Percentiles rank a stretch among this genome's conserved stretches.
Conservation (phyloP, 2,329 filamentous ascomycete species). For the Sarocladium strictum region DNA sequence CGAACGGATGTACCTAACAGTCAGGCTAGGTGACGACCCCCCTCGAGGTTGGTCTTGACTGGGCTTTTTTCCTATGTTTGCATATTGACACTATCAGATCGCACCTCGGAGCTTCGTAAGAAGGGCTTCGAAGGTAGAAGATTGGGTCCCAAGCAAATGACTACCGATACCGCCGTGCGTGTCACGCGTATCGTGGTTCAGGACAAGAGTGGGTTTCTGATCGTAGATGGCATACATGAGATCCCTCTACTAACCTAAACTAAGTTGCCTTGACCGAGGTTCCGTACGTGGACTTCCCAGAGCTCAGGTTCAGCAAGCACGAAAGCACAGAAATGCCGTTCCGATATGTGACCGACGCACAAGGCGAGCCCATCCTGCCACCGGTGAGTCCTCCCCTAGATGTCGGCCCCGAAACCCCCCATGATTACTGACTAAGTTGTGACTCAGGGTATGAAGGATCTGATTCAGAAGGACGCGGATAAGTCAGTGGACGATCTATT, state of each 20-base stretch:
- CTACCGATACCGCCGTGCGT: conserved; percentile 91
- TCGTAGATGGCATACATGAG: conserved; percentile 5
- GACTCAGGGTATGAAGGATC: conserved; percentile 79
- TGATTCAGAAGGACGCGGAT: conserved; percentile 90
- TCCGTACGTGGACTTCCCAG: conserved; percentile 79
- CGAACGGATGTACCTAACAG: conserved; percentile 11
- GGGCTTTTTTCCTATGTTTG: background rate
- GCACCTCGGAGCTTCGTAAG: conserved; percentile 89
- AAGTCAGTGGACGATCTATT: conserved; percentile 86
- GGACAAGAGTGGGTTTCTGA: conserved; percentile 59
- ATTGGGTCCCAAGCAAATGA: conserved; percentile 93
- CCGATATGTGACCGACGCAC: conserved; percentile 74
- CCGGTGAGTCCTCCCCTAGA: too few relatives aligned
- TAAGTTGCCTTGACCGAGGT: conserved; percentile 73
- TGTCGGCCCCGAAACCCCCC: too few relatives aligned
- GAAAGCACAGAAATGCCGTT: conserved; percentile 98
- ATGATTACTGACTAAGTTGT: background rate
- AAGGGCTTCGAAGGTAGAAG: conserved; percentile 87
- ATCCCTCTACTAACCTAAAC: conserved; percentile 7
- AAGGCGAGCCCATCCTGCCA: conserved; percentile 85
- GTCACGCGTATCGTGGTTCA: conserved; percentile 88
- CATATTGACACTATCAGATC: conserved; percentile 50
- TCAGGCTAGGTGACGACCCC: conserved; percentile 73
- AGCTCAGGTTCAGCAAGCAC: conserved; percentile 82
- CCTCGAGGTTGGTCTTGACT: conserved; percentile 63